phyloP scores from a whole-genome alignment of 768 basidiomycete genomes.

The Podaxis carcinomalis region DNA sequence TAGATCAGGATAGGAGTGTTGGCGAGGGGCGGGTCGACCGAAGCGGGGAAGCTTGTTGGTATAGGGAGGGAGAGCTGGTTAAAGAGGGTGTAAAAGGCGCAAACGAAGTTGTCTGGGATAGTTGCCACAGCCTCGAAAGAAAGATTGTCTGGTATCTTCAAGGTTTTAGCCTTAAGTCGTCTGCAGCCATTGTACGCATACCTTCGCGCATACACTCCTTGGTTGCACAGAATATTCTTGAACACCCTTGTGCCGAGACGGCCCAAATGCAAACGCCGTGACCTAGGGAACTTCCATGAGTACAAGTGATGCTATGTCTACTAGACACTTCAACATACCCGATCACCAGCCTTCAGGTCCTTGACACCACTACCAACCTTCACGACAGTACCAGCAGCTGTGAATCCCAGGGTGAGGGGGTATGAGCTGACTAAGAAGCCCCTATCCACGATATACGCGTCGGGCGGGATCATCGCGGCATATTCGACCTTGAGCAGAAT shows the following conservation, averaged over 20 bases:
- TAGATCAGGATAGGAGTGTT: conserved; percentile 37
- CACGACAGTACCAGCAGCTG: conserved; percentile 32
- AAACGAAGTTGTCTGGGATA: conserved; percentile 39
- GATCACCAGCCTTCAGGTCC: conserved; percentile 33
- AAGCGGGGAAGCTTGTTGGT: conserved; percentile 27
- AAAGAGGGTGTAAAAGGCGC: conserved; percentile 37
- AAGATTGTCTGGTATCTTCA: conserved; percentile 36
- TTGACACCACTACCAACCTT: conserved; percentile 30
- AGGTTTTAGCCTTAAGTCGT: neutral
- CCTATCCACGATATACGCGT: conserved; percentile 33
- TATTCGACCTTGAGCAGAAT: conserved; percentile 38
- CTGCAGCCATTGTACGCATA: conserved; percentile 7
- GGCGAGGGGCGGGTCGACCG: conserved; percentile 23
- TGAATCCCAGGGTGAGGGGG: conserved; percentile 34
- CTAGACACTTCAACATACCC: conserved; percentile 22
- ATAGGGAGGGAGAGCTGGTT: conserved; percentile 32
- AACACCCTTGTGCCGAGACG: conserved; percentile 25
- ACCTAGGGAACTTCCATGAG: conserved; percentile 13
- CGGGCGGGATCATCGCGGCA: conserved; percentile 35
- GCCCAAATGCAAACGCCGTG: conserved; percentile 23
- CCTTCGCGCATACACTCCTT: conserved; percentile 31
- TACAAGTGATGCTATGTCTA: neutral
- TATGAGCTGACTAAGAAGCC: conserved; percentile 26
- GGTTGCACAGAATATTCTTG: conserved; percentile 33
- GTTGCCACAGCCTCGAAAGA: conserved; percentile 32